Conservation (phyloP, 495 filamentous ascomycete species). For the Hyaloscypha finlandica region DNA sequence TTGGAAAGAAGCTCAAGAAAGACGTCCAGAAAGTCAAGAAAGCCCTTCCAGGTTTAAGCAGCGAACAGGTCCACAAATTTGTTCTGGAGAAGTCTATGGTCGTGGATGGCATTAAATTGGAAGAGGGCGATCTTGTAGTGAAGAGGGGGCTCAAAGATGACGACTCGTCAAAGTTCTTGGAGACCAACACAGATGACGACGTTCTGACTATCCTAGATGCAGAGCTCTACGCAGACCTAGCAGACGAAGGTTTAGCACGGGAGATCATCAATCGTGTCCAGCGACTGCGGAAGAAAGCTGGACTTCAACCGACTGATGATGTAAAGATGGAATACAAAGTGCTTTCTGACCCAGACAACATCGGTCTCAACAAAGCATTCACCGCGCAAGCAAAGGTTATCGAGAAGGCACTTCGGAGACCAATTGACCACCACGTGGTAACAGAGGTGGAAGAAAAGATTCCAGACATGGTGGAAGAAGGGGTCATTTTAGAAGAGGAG, state of each 20-base stretch:
- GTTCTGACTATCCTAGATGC: slow-evolving; percentile 82
- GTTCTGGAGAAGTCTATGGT: slow-evolving; percentile 67
- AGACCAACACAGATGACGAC: slow-evolving; percentile 83
- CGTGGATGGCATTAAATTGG: slow-evolving; percentile 81
- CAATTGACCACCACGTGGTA: slow-evolving; percentile 71
- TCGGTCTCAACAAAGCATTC: slow-evolving; percentile 75
- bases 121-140: slow-evolving; percentile 80
- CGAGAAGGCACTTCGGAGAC: slow-evolving; percentile 77
- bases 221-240: slow-evolving; percentile 70
- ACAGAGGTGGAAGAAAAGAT: slow-evolving; percentile 66
- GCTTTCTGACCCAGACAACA: slow-evolving; percentile 72
- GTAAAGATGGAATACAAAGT: slow-evolving; percentile 83
- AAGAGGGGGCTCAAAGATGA: slow-evolving; percentile 75
- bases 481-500: slow-evolving; percentile 79
- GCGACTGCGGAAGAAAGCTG: slow-evolving; percentile 78
- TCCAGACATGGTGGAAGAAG: slow-evolving; percentile 55
- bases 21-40: slow-evolving; percentile 89
- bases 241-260: slow-evolving; percentile 73
- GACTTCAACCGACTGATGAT: slow-evolving; percentile 78
- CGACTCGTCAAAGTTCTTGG: slow-evolving; percentile 65
- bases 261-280: slow-evolving; percentile 87
- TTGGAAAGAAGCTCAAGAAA: slow-evolving; percentile 97
- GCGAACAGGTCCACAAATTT: slow-evolving; percentile 71
- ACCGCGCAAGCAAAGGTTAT: slow-evolving; percentile 65
- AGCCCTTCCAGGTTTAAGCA: slow-evolving; percentile 77